phyloP scores from a whole-genome alignment of 1,284 basidiomycete genomes.

The Puccinia polysora region DNA sequence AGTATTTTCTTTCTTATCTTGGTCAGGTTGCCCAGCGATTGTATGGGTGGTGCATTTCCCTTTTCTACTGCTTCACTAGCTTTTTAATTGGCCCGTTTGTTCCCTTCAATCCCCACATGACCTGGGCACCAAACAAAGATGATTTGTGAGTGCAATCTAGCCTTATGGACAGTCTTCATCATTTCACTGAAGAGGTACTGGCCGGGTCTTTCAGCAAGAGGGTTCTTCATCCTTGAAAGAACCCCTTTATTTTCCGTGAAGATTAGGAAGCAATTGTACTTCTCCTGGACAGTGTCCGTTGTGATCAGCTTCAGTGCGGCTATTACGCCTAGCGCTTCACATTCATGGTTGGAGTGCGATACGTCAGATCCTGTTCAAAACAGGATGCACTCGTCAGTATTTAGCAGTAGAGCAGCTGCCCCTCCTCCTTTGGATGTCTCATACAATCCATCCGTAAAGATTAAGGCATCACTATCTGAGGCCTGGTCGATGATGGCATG shows the following conservation, averaged over 20 bases:
- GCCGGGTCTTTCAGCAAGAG: neutral
- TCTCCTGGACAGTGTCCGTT: neutral
- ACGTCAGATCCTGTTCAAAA: neutral
- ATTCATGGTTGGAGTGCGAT: neutral
- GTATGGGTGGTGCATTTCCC: too few relatives aligned
- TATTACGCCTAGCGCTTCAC: neutral
- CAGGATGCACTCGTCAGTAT: neutral
- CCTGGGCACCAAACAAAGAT: neutral
- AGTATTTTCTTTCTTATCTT: too few relatives aligned
- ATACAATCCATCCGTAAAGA: neutral
- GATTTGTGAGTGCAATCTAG: too few relatives aligned
- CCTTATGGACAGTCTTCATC: neutral
- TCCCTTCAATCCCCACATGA: neutral
- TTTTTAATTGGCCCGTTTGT: neutral
- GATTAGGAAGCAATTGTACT: neutral
- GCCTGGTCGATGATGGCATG: too few relatives aligned
- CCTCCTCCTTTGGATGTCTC: neutral
- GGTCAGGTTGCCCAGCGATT: too few relatives aligned
- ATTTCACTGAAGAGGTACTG: neutral
- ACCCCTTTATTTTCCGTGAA: neutral
- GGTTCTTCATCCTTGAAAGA: neutral
- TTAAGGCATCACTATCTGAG: neutral
- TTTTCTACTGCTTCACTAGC: neutral
- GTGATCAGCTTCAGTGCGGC: neutral
- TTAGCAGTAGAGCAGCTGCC: neutral